These are phyloP conservation scores for Tubosaeta brunneosetosa DNA, from an alignment of 768 basidiomycete species.

Conservation along the genomic window DNA sequence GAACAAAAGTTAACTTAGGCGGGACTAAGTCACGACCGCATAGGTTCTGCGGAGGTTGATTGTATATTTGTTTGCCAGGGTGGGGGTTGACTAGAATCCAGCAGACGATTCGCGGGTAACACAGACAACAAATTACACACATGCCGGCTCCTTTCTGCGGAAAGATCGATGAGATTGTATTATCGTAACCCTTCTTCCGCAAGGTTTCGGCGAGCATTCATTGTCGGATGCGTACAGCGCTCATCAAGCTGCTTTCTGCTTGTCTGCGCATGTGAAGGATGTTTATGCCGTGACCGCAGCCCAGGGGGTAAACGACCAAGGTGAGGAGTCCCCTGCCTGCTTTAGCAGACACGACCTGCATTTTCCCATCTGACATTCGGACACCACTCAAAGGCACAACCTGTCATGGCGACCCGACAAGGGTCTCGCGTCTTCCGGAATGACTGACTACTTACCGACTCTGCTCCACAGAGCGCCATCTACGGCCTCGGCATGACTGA, in stretches of 20 bases:
- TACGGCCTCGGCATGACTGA: slow-evolving; percentile 77
- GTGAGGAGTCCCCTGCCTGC: slow-evolving; percentile 40
- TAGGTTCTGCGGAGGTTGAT: slow-evolving; percentile 52
- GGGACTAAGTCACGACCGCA: not conserved
- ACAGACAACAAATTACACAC: not conserved
- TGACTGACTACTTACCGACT: too few species aligned
- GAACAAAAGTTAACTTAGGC: not conserved
- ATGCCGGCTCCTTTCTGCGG: not conserved
- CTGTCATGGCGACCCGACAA: slow-evolving; percentile 65
- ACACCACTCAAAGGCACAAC: too few species aligned
- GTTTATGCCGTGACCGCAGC: slow-evolving; percentile 37
- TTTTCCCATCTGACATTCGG: not conserved
- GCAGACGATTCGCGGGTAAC: not conserved
- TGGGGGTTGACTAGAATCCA: not conserved
- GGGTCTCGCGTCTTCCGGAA: too few species aligned
- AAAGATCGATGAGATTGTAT: not conserved
- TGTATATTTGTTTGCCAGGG: slow-evolving; percentile 44
- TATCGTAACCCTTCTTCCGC: not conserved
- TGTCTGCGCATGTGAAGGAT: not conserved
- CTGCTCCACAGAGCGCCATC: slow-evolving; percentile 52
- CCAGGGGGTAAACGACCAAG: slow-evolving; percentile 62
- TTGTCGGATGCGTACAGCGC: slow-evolving; percentile 18
- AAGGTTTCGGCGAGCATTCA: slow-evolving; percentile 24
- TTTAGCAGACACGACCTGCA: not conserved
- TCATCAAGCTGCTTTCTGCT: slow-evolving; percentile 54